A percentile compares a stretch with the other conserved stretches of the same genome.
Conservation (phyloP, 164 flowering plant species). For the Houttuynia cordata region DNA sequence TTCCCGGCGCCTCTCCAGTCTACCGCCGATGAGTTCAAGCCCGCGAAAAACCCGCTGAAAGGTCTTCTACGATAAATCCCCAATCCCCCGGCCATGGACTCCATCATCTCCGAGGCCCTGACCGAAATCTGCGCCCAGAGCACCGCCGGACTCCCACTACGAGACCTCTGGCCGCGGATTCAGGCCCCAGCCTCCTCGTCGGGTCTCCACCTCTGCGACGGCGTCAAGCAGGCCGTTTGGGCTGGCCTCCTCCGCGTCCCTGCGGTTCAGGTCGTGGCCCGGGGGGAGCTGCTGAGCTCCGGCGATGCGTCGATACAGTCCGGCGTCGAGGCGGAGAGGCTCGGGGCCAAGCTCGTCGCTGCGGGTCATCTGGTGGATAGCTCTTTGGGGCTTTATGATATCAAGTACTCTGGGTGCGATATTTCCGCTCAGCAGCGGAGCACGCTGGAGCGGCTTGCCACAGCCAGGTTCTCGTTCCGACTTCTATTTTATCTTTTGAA, state of each 20-base stretch:
- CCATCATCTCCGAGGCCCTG: slow-evolving; percentile 47
- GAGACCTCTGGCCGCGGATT: slow-evolving; percentile 41
- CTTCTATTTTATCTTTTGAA: too few species aligned
- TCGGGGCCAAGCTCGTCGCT: slow-evolving; percentile 40
- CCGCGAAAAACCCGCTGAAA: too few species aligned
- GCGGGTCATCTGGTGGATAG: slow-evolving; percentile 45
- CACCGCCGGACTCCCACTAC: slow-evolving; percentile 30
- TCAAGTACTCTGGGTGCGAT: slow-evolving; percentile 30
- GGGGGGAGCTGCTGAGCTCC: slow-evolving; percentile 1
- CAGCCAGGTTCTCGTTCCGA: slow-evolving; percentile 27
- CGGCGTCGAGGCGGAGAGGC: slow-evolving; percentile 37
- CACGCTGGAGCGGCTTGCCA: slow-evolving; percentile 52
- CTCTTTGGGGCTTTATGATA: slow-evolving; percentile 65
- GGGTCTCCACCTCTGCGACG: slow-evolving; percentile 32
- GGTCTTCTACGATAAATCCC: too few species aligned
- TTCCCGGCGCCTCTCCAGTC: too few species aligned
- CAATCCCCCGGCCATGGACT: slow-evolving; percentile 35
- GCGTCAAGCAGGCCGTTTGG: slow-evolving; percentile 43
- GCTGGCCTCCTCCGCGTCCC: slow-evolving; percentile 30
- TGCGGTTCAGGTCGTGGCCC: slow-evolving; percentile 28
- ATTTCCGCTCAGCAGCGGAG: slow-evolving; percentile 32
- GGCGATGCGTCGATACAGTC: slow-evolving; percentile 19
- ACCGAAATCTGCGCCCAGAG: slow-evolving; percentile 64
- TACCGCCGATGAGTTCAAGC: too few species aligned
- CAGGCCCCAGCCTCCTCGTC: slow-evolving; percentile 18